Evolutionary conservation across 805 yeast genomes (phyloP).

Genomic region (Saturnispora halmiae): DNA sequence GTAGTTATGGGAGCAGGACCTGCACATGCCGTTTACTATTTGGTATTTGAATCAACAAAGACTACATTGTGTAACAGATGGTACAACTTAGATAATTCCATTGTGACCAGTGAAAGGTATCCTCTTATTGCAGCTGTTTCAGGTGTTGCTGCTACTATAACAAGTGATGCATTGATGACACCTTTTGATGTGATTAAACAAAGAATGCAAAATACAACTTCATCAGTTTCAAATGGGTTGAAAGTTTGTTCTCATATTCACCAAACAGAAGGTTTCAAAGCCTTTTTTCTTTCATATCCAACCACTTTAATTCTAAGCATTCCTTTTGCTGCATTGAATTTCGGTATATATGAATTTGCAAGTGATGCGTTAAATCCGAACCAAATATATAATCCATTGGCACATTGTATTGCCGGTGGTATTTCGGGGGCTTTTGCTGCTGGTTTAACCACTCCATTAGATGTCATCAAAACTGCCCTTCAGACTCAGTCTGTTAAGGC

Average conservation of each 20-base stretch:
- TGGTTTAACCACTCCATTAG: slow-evolving; percentile 89
- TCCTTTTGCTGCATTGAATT: slow-evolving; percentile 92
- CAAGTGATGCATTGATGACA: slow-evolving; percentile 92
- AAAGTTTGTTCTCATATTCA: slow-evolving; percentile 38
- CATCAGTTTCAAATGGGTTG: slow-evolving; percentile 14
- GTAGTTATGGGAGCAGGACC: slow-evolving; percentile 98
- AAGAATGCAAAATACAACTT: slow-evolving; percentile 60
- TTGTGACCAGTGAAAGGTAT: slow-evolving; percentile 57
- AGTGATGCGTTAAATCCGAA: slow-evolving; percentile 74
- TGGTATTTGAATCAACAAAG: slow-evolving; percentile 82
- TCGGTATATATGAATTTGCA: slow-evolving; percentile 81
- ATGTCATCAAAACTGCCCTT: slow-evolving; percentile 82
- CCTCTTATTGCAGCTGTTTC: slow-evolving; percentile 79
- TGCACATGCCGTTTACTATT: slow-evolving; percentile 93
- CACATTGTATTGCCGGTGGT: slow-evolving; percentile 89
- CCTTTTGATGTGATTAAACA: slow-evolving; percentile 95
- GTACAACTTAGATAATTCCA: slow-evolving; percentile 27
- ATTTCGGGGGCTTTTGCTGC: slow-evolving; percentile 93
- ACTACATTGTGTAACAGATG: slow-evolving; percentile 37
- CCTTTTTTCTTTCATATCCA: slow-evolving; percentile 88
- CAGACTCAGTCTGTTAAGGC: slow-evolving; percentile 71
- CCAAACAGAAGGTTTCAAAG: slow-evolving; percentile 56
- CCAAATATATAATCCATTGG: slow-evolving; percentile 72
- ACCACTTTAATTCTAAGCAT: slow-evolving; percentile 86
- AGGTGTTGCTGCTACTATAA: slow-evolving; percentile 88